Evolutionary conservation across 345 rosid species (phyloP).

Genomic region (Syzygium jambos): DNA sequence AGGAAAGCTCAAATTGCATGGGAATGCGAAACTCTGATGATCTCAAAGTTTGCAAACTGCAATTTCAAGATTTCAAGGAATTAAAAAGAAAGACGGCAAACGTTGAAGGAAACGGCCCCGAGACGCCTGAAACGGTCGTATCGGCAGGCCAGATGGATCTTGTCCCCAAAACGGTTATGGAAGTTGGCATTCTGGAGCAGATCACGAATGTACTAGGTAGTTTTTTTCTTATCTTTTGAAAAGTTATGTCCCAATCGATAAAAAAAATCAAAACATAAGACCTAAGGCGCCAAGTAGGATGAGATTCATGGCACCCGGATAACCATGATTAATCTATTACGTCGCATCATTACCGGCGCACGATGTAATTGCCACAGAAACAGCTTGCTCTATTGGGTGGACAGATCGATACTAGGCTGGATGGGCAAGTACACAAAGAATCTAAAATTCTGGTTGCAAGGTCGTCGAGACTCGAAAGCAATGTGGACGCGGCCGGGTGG

Average conservation of each 20-base stretch:
- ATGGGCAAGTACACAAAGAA: not conserved
- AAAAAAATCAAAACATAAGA: not conserved
- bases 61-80: not conserved
- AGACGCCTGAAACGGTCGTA: constrained; percentile 33
- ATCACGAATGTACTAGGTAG: not conserved
- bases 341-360: rapidly evolving
- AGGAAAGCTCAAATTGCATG: not conserved
- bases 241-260: not conserved
- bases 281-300: not conserved
- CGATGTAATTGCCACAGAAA: not conserved
- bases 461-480: not conserved
- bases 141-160: constrained; percentile 52
- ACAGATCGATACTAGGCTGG: not conserved
- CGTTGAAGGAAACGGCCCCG: constrained; percentile 2
- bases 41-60: not conserved
- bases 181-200: not conserved
- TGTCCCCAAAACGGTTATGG: constrained; percentile 15
- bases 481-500: not conserved
- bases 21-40: not conserved
- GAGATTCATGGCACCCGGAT: rapidly evolving
- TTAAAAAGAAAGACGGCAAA: not conserved
- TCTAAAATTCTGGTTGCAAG: not conserved
- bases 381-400: not conserved
- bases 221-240: not conserved
- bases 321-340: not conserved